These are phyloP conservation scores for Syncephalastrum sp. DNA, from an alignment of 371 early-diverging fungal genomes.

Conservation along the genomic window DNA sequence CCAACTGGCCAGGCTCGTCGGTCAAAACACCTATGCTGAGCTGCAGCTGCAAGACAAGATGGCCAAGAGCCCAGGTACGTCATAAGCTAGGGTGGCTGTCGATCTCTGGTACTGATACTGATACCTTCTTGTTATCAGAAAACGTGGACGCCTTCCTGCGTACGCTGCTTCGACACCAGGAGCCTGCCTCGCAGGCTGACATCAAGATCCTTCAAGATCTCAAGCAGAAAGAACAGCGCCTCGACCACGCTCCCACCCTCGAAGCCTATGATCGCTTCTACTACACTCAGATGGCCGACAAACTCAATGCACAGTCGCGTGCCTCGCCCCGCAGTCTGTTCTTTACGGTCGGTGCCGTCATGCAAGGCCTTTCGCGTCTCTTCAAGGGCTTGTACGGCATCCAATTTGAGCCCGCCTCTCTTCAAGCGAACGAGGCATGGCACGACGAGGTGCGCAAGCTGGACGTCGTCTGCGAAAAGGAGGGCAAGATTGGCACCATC, in stretches of 20 bases:
- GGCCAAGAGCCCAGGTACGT: constrained; percentile 79
- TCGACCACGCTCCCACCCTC: constrained; percentile 28
- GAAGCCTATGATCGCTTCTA: constrained; percentile 87
- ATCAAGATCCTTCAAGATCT: constrained; percentile 46
- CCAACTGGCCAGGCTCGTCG: constrained; percentile 77
- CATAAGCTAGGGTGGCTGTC: too few species aligned
- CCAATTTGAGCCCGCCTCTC: constrained; percentile 64
- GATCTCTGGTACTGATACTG: neutral
- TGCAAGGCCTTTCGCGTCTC: constrained; percentile 82
- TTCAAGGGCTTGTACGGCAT: constrained; percentile 87
- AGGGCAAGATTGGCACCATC: constrained; percentile 83
- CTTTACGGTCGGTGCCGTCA: constrained; percentile 85
- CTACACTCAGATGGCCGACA: constrained; percentile 55
- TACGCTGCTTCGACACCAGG: constrained; percentile 58
- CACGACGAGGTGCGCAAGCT: constrained; percentile 85
- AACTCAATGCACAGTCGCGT: constrained; percentile 22
- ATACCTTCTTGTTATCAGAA: constrained; percentile 28
- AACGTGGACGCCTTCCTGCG: constrained; percentile 84
- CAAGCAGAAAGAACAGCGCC: constrained; percentile 30
- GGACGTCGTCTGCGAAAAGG: constrained; percentile 82
- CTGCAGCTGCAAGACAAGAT: constrained; percentile 90
- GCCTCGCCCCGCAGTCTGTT: constrained; percentile 48
- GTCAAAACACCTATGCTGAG: constrained; percentile 78
- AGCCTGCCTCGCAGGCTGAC: constrained; percentile 51
- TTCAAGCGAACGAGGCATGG: constrained; percentile 81